Base-by-base conservation (phyloP, 139 green algal genomes). In the Pycnococcus provasolii region DNA sequence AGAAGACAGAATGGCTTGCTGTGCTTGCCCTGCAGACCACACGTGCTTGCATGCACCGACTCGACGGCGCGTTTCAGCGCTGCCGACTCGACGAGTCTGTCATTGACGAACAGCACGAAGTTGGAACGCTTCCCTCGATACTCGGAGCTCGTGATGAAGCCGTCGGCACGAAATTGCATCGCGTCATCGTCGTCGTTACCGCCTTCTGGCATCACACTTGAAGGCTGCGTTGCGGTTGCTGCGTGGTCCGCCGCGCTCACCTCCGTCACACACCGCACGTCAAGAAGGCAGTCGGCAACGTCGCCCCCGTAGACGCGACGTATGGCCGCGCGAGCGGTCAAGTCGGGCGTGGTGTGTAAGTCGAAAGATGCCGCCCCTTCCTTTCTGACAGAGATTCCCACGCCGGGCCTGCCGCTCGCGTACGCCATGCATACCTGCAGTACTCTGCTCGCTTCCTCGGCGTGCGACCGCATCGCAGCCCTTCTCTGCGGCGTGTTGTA, bases 91-190 rank as follows among this genome's bases (percentile, higher is more conserved):
- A 99, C 93, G 6, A 80, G 71, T 2, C 93, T 81, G 1, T 81
- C 82, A 75, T 99, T 98, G 74, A 99, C 91, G 77, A 96, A 97
- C 26, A 99, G 79, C 4, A 98, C 70, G 39, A 96, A 70, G 5
- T 73, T 72, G 5, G 84, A 85, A 55, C 76, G 80, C 81, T 89
- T 89, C 52, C 74, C 80, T 8, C 7, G 67, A 58, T 90, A 91
- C 66, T 87, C 85, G 7, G 79, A 72, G 37, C 76, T 75, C 4
- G 82, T 86, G 9, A 93, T 71, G 58, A 80, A 88, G 4, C 86
- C 89, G 76, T 87, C 73, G 40, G 70, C 57, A 0, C 6, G 43
- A 45, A 77, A 77, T 40, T 5, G 63, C 15, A n/a, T 37, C 11
- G 5, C 5, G 41, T 8, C 6, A n/a, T 40, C 4, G 6, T 74